Conservation (phyloP, 140 eudicot genomes). For the Anethum foeniculum region DNA sequence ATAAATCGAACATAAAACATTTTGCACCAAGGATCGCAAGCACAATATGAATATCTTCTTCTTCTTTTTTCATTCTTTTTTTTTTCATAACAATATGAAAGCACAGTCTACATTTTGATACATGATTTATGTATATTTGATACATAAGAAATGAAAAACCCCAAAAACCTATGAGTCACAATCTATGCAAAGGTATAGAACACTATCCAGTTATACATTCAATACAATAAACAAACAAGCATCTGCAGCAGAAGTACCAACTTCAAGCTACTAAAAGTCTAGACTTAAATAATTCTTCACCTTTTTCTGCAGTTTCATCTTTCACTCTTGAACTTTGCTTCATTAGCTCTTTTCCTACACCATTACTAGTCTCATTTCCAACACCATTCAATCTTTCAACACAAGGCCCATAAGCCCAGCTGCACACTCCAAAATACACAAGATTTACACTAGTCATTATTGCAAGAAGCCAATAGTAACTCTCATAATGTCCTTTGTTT, state of each 20-base stretch:
- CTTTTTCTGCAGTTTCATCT: conserved; percentile 10
- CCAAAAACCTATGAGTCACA: conserved; percentile 6
- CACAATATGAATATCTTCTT: neutral
- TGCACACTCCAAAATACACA: conserved; percentile 44
- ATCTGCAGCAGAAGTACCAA: neutral
- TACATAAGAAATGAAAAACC: conserved; percentile 3
- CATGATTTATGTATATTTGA: conserved; percentile 2
- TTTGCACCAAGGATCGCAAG: neutral
- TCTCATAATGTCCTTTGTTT: conserved; percentile 68
- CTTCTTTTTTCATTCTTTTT: neutral
- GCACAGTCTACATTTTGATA: conserved; percentile 3
- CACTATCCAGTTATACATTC: conserved; percentile 8
- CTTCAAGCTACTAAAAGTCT: conserved; percentile 16
- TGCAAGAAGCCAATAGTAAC: conserved; percentile 79
- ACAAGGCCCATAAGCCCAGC: conserved; percentile 84
- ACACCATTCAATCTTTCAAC: conserved; percentile 23
- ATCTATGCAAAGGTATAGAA: neutral
- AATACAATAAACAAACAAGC: conserved; percentile 3
- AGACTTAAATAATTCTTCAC: conserved; percentile 27
- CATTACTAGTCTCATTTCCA: conserved; percentile 17
- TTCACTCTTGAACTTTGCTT: conserved; percentile 9
- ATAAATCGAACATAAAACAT: neutral
- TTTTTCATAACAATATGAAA: neutral
- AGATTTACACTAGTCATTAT: conserved; percentile 48
- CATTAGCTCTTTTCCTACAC: conserved; percentile 17